Base-by-base conservation (phyloP, 352 stramenopile genomes). In the Phytophthora cactorum region DNA sequence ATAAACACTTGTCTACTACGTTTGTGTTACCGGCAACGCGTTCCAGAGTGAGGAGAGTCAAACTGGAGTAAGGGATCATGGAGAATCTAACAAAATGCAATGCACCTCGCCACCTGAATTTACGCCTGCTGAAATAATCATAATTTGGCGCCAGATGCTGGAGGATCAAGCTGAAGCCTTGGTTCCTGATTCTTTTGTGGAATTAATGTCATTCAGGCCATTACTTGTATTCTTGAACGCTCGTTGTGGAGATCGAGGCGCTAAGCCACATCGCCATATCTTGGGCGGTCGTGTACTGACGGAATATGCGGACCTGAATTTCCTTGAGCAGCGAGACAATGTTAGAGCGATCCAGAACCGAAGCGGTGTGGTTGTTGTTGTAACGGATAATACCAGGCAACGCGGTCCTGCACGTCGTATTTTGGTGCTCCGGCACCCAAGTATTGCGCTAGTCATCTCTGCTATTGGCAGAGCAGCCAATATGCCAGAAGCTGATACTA, bases 341-440 rank as follows among this genome's bases (percentile, higher is more conserved):
- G 51, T 62, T 29, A 1, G 29, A 25, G 11, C 32, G 6, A 28
- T 62, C 1, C 60, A 62, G 12, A 44, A 62, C 25, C 32, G n/a
- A 57, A 58, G 43, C 9, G 60, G 60, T 31, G 29, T 57, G 10
- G 52, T 43, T n/a, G 63, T 17, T 12, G 39, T 66, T 61, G 56
- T 66, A 27, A 71, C 53, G 0, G n/a, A n/a, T n/a, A n/a, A n/a
- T n/a, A n/a, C n/a, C 14, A 50, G 66, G 2, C 43, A 69, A 57
- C 67, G 60, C 32, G 50, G 47, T 2, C 29, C 47, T 14, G 66
- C 66, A 11, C 39, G 61, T 14, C 52, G 46, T 29, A 68, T 68
- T 43, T 63, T 75, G 43, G 56, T 49, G 6, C 55, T 63, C 8
- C 45, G 61, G 7, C 68, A 45, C n/a, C 55, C 57, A n/a, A 38